A percentile compares a stretch with the other conserved stretches of the same genome.
phyloP scores from a whole-genome alignment of 2,329 filamentous ascomycete species.

The Moelleriella libera region DNA sequence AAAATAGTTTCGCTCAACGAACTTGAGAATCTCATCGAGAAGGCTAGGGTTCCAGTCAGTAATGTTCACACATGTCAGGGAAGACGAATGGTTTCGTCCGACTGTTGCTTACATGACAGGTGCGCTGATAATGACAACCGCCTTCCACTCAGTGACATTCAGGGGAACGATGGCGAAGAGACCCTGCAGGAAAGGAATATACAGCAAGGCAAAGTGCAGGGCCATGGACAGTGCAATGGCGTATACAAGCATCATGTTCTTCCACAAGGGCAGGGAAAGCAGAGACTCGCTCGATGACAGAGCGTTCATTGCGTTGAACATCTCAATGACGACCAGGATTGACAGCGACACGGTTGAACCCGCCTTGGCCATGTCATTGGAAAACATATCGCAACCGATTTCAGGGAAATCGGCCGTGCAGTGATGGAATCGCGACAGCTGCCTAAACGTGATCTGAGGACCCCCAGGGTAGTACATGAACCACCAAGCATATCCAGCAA shows the following conservation, averaged over 20 bases:
- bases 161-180: conserved; percentile 87
- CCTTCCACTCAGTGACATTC: conserved; percentile 79
- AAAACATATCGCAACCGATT: conserved; percentile 87
- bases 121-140: conserved; percentile 74
- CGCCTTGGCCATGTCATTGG: conserved; percentile 70
- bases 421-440: conserved; percentile 85
- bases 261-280: conserved; percentile 86
- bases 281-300: conserved; percentile 91
- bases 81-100: neutral
- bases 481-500: conserved; percentile 98
- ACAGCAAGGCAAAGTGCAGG: conserved; percentile 86
- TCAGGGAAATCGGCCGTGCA: conserved; percentile 77
- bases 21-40: conserved; percentile 76
- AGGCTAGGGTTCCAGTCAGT: conserved; percentile 30
- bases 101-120: conserved; percentile 71
- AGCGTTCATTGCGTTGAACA: conserved; percentile 98
- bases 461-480: conserved; percentile 92
- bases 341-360: conserved; percentile 89
- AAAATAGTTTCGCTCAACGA: conserved; percentile 56
- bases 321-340: conserved; percentile 91
- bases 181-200: conserved; percentile 74
- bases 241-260: conserved; percentile 96
- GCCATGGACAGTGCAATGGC: conserved; percentile 88
- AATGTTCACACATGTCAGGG: neutral
- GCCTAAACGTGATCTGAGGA: conserved; percentile 81